Evolutionary conservation across 805 yeast genomes (phyloP).

Genomic region (Candida maltosa): DNA sequence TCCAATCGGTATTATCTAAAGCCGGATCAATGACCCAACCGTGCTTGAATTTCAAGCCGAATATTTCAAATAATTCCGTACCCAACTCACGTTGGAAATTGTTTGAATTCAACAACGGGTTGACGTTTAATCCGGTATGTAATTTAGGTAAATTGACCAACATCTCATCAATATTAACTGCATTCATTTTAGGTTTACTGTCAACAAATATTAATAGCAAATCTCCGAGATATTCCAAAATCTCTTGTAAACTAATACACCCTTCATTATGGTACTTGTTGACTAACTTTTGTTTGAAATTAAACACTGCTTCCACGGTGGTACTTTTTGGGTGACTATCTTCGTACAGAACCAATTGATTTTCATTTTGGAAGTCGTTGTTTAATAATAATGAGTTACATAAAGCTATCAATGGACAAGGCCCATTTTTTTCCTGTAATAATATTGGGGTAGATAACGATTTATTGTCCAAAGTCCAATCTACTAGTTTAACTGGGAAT

Average conservation of each 20-base stretch:
- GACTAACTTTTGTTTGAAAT: slow-evolving; percentile 15
- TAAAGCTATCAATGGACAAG: slow-evolving; percentile 82
- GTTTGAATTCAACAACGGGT: slow-evolving; percentile 59
- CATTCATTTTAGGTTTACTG: slow-evolving; percentile 7
- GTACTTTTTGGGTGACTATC: background rate
- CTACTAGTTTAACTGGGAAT: slow-evolving; percentile 10
- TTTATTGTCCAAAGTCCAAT: slow-evolving; percentile 14
- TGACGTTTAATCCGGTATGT: slow-evolving; percentile 67
- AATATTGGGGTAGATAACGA: slow-evolving; percentile 50
- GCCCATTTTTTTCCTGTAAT: slow-evolving; percentile 80
- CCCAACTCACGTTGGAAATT: slow-evolving; percentile 52
- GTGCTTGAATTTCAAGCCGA: slow-evolving; percentile 64
- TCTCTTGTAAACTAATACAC: slow-evolving; percentile 24
- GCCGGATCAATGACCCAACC: slow-evolving; percentile 79
- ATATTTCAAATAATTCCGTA: slow-evolving; percentile 53
- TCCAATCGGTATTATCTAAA: slow-evolving; percentile 2
- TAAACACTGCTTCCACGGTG: slow-evolving; percentile 9
- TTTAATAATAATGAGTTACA: slow-evolving; percentile 56
- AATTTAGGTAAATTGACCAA: slow-evolving; percentile 59
- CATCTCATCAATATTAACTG: slow-evolving; percentile 29
- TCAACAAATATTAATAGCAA: slow-evolving; percentile 25
- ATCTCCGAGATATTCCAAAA: slow-evolving; percentile 52
- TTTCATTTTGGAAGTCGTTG: slow-evolving; percentile 2
- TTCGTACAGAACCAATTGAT: too few species aligned
- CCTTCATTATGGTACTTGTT: slow-evolving; percentile 11